Evolutionary conservation across 352 stramenopile genomes (phyloP).

Genomic region (Achlya hypogyna): DNA sequence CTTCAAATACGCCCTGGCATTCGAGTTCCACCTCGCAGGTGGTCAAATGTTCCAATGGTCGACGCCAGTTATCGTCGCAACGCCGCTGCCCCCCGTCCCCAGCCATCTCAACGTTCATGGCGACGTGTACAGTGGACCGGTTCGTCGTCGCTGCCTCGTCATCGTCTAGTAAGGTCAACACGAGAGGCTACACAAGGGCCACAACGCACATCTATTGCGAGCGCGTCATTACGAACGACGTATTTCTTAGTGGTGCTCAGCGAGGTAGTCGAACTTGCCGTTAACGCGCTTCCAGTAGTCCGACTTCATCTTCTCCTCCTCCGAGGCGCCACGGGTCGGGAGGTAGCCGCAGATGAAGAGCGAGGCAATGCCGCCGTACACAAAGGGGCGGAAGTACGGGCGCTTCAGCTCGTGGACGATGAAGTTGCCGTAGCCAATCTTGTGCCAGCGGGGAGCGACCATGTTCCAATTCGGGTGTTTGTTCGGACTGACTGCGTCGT

Average conservation of each 20-base stretch:
- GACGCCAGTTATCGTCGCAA: neutral
- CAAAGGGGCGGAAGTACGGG: conserved; percentile 77
- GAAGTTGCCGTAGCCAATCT: conserved; percentile 67
- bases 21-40: conserved; percentile 33
- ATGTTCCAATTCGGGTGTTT: conserved; percentile 2
- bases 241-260: conserved; percentile 17
- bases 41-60: neutral
- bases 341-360: conserved; percentile 79
- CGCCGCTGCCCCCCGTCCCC: neutral
- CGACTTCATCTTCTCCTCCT: conserved; percentile 76
- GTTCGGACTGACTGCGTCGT: neutral
- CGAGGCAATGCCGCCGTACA: conserved; percentile 64
- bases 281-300: conserved; percentile 83
- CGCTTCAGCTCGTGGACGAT: conserved; percentile 64
- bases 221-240: neutral
- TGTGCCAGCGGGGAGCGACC: conserved; percentile 63
- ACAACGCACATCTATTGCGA: no score
- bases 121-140: conserved; percentile 1
- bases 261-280: conserved; percentile 32
- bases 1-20: conserved; percentile 50
- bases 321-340: conserved; percentile 57
- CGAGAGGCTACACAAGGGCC: neutral
- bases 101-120: conserved; percentile 11
- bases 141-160: neutral
- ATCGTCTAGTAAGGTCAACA: neutral